These are phyloP conservation scores for Trichoderma pleuroti DNA, from an alignment of 2,329 filamentous ascomycete genomes.

Conservation along the genomic window DNA sequence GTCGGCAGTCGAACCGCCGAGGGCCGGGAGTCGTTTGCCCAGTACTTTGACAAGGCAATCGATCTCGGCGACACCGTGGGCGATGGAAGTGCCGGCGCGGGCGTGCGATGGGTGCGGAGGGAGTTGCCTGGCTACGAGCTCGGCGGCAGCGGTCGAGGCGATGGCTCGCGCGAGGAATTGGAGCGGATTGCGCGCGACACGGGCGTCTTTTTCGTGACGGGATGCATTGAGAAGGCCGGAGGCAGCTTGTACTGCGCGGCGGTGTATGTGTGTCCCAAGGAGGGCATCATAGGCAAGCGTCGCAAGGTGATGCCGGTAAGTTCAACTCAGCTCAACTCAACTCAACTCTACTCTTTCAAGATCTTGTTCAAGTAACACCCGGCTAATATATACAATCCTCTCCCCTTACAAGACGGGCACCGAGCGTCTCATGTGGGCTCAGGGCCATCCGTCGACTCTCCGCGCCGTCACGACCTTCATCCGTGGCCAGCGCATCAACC, in stretches of 20 bases:
- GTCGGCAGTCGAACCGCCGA: slow-evolving; percentile 65
- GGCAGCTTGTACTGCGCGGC: slow-evolving; percentile 82
- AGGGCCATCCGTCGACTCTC: slow-evolving; percentile 75
- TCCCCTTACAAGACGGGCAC: slow-evolving; percentile 58
- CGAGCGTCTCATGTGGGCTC: slow-evolving; percentile 84
- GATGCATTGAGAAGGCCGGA: slow-evolving; percentile 73
- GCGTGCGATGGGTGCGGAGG: slow-evolving; percentile 66
- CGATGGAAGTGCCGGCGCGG: slow-evolving; percentile 57
- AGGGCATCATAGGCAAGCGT: slow-evolving; percentile 76
- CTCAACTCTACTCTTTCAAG: too few relatives aligned
- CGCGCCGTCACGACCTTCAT: slow-evolving; percentile 76
- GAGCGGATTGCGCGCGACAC: slow-evolving; percentile 73
- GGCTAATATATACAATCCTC: neutral
- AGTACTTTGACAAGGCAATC: slow-evolving; percentile 74
- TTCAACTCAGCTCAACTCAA: slow-evolving; percentile 20
- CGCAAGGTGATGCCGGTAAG: slow-evolving; percentile 85
- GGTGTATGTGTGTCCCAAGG: slow-evolving; percentile 73
- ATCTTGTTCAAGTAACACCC: neutral
- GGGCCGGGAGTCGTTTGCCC: slow-evolving; percentile 77
- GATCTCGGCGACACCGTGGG: slow-evolving; percentile 77
- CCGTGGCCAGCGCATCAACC: slow-evolving; percentile 72
- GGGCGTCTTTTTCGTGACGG: slow-evolving; percentile 77
- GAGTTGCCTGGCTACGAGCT: slow-evolving; percentile 40
- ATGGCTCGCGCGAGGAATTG: slow-evolving; percentile 72
- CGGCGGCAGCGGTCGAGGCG: slow-evolving; percentile 33